Base-by-base conservation (phyloP, 2,329 filamentous ascomycete genomes). In the Ophiocordyceps polyrhachis-furcata region DNA sequence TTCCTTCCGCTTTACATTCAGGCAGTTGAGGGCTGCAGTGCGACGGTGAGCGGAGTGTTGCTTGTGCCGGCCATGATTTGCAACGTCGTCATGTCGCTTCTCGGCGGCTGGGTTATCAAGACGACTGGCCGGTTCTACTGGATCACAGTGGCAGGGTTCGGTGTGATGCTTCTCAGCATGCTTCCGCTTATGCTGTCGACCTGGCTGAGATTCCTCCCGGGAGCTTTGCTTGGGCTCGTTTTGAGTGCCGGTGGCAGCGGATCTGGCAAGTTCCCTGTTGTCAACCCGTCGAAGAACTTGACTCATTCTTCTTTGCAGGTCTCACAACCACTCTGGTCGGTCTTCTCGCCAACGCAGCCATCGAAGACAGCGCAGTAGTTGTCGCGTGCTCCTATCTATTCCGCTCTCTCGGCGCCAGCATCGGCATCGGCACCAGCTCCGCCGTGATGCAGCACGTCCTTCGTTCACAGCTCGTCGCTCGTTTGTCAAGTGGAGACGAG, bases 1-100 rank as follows among this genome's bases (percentile, higher is more conserved):
- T 84, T 83, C 61, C 64, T 84, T n/a, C 81, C 83, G 1, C 65
- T 89, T 2, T 85, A 81, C 60, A 84, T 83, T 61, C 84, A 89
- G 60, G 82, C 79, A 5, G 78, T 81, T 1, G 67, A 80, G 43
- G 75, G 74, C 5, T 62, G 77, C 21, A 71, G 70, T 4, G 79
- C 83, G 1, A 77, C 79, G 0, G 58, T 67, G 45, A 74, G 81
- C 4, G 82, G 82, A 1, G 48, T 81, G 1, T 64, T 77, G 31
- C 69, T 89, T 17, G 63, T 89, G 29, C 83, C 84, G 0, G 69
- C 69, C 45, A 81, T 84, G 50, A 40, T 78, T 3, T 63, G 65
- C 5, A 73, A 71, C 23, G 81, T 87, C 3, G 56, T 59, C 3
- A 81, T 81, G 2, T 82, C 77, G 2, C 62, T 89, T 2, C 66